A percentile compares a stretch with the other conserved stretches of the same genome.
Evolutionary conservation across 495 filamentous ascomycete species (phyloP).

Genomic region (Schizothecium vesticola): DNA sequence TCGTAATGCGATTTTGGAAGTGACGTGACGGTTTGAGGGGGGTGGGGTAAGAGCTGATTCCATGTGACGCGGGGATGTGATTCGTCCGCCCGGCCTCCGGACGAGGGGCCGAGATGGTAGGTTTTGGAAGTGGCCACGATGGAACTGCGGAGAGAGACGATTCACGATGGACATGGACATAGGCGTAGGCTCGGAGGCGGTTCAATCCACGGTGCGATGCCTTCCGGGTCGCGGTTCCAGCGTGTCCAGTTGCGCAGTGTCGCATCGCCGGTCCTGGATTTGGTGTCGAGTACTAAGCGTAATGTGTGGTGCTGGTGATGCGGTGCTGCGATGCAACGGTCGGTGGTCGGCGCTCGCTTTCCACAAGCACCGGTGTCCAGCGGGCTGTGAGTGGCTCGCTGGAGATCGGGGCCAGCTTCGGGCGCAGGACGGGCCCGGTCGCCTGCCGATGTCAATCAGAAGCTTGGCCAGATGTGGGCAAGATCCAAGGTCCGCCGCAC

Average conservation of each 20-base stretch:
- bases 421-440: neutral
- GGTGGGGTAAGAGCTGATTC: neutral
- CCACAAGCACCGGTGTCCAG: neutral
- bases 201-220: neutral
- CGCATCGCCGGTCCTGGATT: neutral
- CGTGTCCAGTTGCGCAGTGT: neutral
- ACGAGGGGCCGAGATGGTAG: neutral
- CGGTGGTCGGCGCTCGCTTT: slow-evolving; percentile 14
- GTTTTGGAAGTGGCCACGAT: neutral
- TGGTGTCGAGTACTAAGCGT: neutral
- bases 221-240: neutral
- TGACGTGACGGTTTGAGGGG: neutral
- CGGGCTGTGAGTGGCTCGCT: neutral
- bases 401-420: neutral
- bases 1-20: neutral
- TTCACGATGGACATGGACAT: neutral
- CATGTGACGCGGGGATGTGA: neutral
- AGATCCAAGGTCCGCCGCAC: neutral
- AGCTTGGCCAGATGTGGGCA: neutral
- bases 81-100: neutral
- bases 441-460: neutral
- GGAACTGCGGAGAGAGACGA: neutral
- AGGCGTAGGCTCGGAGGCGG: too few relatives aligned
- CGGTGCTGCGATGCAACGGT: neutral
- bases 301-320: neutral